phyloP scores from a whole-genome alignment of 768 basidiomycete species.

The Tricholoma flavovirens region DNA sequence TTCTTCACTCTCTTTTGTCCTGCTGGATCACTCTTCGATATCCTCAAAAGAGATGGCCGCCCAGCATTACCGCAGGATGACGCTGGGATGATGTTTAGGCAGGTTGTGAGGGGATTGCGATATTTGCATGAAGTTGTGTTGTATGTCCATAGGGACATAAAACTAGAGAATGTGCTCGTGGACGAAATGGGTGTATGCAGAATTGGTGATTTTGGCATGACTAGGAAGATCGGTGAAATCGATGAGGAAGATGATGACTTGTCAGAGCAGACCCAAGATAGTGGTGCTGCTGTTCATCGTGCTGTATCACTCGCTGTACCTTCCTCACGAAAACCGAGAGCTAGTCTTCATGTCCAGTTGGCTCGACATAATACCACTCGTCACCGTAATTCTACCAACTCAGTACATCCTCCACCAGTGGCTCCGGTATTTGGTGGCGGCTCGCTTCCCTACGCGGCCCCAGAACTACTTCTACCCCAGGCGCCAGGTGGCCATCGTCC shows the following conservation, averaged over 20 bases:
- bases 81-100: slow-evolving; percentile 79
- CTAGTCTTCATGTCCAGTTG: slow-evolving; percentile 11
- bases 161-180: slow-evolving; percentile 93
- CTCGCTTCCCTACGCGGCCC: slow-evolving; percentile 86
- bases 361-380: slow-evolving; percentile 26
- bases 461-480: slow-evolving; percentile 74
- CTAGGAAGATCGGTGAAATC: slow-evolving; percentile 53
- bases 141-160: slow-evolving; percentile 90
- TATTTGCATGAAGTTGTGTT: slow-evolving; percentile 76
- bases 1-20: slow-evolving; percentile 83
- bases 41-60: slow-evolving; percentile 63
- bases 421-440: slow-evolving; percentile 55
- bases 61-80: slow-evolving; percentile 73
- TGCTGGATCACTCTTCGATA: slow-evolving; percentile 80
- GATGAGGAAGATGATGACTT: slow-evolving; percentile 32
- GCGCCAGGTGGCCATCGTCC: slow-evolving; percentile 33
- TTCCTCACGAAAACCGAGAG: slow-evolving; percentile 34
- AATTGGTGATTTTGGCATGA: slow-evolving; percentile 82
- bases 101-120: slow-evolving; percentile 75
- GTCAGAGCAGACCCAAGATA: slow-evolving; percentile 15
- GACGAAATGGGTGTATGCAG: slow-evolving; percentile 86
- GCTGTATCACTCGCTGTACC: slow-evolving; percentile 35
- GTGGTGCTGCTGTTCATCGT: slow-evolving; percentile 28
- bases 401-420: slow-evolving; percentile 18
- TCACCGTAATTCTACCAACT: slow-evolving; percentile 42